These are phyloP conservation scores for Acacia confusa DNA, from an alignment of 306 rosid species.

Conservation along the genomic window DNA sequence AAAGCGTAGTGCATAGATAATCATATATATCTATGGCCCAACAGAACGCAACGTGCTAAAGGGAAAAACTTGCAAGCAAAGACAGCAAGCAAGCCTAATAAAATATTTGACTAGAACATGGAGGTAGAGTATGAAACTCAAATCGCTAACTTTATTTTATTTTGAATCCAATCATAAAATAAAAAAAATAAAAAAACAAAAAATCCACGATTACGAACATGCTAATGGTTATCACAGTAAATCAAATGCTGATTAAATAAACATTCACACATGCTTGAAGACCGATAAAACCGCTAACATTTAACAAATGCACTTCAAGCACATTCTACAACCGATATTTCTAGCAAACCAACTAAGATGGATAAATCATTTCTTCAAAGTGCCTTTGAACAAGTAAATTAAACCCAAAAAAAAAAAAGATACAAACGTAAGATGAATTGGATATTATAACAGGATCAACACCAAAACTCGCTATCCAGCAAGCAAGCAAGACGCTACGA, in stretches of 20 bases:
- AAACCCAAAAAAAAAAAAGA: neutral
- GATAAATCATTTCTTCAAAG: neutral
- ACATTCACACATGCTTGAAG: neutral
- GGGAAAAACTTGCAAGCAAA: conserved; percentile 34
- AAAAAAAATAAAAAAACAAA: neutral
- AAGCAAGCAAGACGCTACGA: neutral
- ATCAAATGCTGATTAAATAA: neutral
- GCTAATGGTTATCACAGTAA: neutral
- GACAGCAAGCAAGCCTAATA: conserved; percentile 30
- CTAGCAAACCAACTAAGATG: neutral
- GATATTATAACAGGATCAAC: neutral
- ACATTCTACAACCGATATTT: neutral
- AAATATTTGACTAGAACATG: conserved; percentile 31
- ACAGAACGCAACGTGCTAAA: conserved; percentile 29
- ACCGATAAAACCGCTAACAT: neutral
- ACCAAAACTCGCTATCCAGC: neutral
- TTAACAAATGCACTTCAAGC: neutral
- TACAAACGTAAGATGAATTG: neutral
- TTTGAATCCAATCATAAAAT: conserved; percentile 31
- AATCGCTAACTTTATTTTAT: conserved; percentile 35
- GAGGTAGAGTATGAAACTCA: conserved; percentile 35
- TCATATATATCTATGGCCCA: conserved; percentile 4
- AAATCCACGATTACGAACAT: neutral
- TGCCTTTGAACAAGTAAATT: neutral
- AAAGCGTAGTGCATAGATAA: conserved; percentile 2